Evolutionary conservation across 139 green algal species (phyloP), one percentile per base, ranked within the genome.

Genomic region (Edaphochlamys debaryana): DNA sequence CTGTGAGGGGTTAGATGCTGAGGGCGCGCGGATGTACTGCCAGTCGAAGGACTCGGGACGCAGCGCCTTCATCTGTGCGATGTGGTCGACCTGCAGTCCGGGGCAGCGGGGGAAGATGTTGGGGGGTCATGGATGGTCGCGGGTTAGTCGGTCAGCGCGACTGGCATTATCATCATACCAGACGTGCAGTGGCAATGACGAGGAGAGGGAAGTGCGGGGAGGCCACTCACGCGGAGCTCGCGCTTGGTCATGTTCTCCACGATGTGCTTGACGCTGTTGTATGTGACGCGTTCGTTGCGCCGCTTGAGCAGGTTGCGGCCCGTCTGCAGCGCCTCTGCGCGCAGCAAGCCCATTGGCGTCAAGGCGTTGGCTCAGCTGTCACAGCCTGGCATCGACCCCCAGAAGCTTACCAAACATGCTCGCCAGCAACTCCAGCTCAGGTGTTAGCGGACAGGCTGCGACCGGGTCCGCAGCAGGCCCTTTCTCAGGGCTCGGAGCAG

Each of bases 31-130:
- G 34, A 91, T 79, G 78, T 90, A 89, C 56, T 91, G 79, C 89
- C 89, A 93, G 4, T 82, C 84, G n/a, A 93, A 87, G 9, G 85
- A 81, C 5, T 86, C 68, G 17, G 89, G 89, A 56, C 69, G 84
- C 22, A 93, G 69, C 40, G 69, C 52, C 75, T 91, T 93, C 66
- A 93, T 93, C 75, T 91, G 89, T 73, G 89, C 87, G 4, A 91
- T 36, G 67, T 93, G 80, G 60, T 81, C 63, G 2, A 93, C 68
- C 89, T 92, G 75, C 34, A 32, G 15, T 63, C 20, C 54, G 48
- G 48, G 48, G 48, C 48, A 54, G 15, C 48, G 48, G 48, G 11
- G n/a, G n/a, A n/a, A n/a, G n/a, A n/a, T n/a, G n/a, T n/a, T n/a
- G n/a, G n/a, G n/a, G n/a, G n/a, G n/a, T n/a, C n/a, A n/a, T n/a